phyloP scores from a whole-genome alignment of 176 grass and related monocot species.

The Aegilops tauschii region DNA sequence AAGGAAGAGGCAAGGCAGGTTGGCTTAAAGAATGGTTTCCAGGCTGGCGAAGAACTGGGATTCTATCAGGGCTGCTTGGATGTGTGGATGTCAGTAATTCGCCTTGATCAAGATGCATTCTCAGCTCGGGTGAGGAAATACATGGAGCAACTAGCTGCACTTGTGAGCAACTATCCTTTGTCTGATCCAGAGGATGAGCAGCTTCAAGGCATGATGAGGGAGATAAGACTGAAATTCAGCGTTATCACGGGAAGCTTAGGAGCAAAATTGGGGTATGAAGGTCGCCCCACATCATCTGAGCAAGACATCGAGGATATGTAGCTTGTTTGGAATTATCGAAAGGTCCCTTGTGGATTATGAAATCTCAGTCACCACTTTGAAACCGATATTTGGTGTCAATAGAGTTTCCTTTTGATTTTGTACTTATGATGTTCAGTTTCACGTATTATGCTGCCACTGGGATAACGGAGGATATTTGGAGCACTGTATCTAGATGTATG shows the following conservation, averaged over 20 bases:
- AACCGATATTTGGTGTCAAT: background rate
- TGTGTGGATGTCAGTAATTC: slow-evolving; percentile 53
- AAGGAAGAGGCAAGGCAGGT: slow-evolving; percentile 69
- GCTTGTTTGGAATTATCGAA: background rate
- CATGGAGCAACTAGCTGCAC: slow-evolving; percentile 51
- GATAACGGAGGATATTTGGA: background rate
- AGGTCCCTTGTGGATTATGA: background rate
- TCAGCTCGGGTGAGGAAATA: slow-evolving; percentile 59
- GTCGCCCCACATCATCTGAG: slow-evolving; percentile 34
- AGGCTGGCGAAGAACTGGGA: slow-evolving; percentile 71
- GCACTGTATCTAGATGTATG: background rate
- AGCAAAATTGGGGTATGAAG: slow-evolving; percentile 64
- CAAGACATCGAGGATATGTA: slow-evolving; percentile 52
- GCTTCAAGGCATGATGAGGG: slow-evolving; percentile 59
- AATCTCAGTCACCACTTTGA: background rate
- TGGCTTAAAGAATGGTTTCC: slow-evolving; percentile 73
- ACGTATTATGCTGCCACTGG: background rate
- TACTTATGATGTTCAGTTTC: background rate
- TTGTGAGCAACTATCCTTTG: slow-evolving; percentile 52
- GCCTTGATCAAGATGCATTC: slow-evolving; percentile 47
- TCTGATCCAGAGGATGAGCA: slow-evolving; percentile 66
- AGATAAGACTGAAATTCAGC: slow-evolving; percentile 71
- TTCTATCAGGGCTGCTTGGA: slow-evolving; percentile 77
- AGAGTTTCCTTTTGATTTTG: background rate
- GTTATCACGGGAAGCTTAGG: slow-evolving; percentile 66